Conservation (phyloP, 305 asterid species). For the Fraxinus sp. region DNA sequence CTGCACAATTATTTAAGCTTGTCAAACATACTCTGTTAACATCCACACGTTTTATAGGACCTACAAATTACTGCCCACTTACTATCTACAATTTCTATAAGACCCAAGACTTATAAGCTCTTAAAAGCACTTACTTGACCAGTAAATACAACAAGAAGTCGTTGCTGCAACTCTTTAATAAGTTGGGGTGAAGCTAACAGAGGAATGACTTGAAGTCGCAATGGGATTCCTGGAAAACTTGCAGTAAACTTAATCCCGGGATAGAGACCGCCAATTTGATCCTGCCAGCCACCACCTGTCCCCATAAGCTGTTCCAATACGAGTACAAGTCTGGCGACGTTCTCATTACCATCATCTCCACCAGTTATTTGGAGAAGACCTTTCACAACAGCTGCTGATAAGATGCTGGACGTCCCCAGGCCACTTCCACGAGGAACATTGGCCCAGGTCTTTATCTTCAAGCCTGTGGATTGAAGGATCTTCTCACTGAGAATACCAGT, state of each 20-base stretch:
- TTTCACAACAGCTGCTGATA: slow-evolving; percentile 65
- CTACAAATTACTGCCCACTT: neutral
- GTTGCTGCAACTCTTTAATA: slow-evolving; percentile 62
- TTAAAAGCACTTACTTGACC: slow-evolving; percentile 73
- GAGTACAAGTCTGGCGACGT: slow-evolving; percentile 78
- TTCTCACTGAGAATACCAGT: slow-evolving; percentile 48
- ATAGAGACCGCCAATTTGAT: slow-evolving; percentile 95
- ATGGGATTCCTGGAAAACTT: slow-evolving; percentile 73
- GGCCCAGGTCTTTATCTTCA: slow-evolving; percentile 90
- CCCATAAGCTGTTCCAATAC: slow-evolving; percentile 97
- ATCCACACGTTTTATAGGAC: neutral
- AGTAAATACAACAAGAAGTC: slow-evolving; percentile 78
- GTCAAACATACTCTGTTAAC: neutral
- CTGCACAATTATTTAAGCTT: slow-evolving; percentile 38
- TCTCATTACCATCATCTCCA: slow-evolving; percentile 80
- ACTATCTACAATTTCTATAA: neutral
- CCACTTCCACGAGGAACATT: slow-evolving; percentile 98
- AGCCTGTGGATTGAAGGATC: slow-evolving; percentile 48
- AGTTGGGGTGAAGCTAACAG: slow-evolving; percentile 71
- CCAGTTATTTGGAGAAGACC: slow-evolving; percentile 57
- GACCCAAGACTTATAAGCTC: neutral
- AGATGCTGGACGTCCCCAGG: slow-evolving; percentile 43
- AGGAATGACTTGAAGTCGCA: slow-evolving; percentile 83
- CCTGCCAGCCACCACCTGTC: slow-evolving; percentile 99
- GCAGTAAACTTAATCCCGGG: slow-evolving; percentile 62